Conservation (phyloP, 1,284 basidiomycete genomes). For the Agaricales sp. region DNA sequence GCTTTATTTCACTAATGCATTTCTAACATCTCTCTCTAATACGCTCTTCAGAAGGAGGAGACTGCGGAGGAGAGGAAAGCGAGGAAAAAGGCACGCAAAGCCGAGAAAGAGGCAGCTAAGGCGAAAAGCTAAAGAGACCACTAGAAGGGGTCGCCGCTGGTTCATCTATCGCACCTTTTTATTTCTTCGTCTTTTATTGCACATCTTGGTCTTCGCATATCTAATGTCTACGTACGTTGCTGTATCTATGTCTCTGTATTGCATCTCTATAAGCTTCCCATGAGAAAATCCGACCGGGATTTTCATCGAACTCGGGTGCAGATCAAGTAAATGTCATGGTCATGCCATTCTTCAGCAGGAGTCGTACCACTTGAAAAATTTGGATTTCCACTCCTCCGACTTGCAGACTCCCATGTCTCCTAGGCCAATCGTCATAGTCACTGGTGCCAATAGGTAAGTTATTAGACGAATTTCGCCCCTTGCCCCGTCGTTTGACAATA, state of each 20-base stretch:
- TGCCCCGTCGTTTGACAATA: constrained; percentile 4
- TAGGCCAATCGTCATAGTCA: constrained; percentile 25
- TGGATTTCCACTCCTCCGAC: no score
- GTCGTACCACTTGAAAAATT: no score
- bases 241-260: constrained; percentile 1
- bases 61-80: constrained; percentile 69
- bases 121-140: neutral
- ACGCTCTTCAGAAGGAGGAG: constrained; percentile 32
- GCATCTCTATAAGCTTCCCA: constrained; percentile 5
- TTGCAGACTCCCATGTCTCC: constrained; percentile 11
- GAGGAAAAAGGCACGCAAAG: constrained; percentile 60
- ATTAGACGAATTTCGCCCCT: neutral
- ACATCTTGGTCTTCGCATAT: constrained; percentile 1
- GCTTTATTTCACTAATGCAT: constrained; percentile 12
- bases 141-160: no score
- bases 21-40: constrained; percentile 7
- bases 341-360: no score
- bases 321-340: no score
- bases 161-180: neutral
- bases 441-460: constrained; percentile 43
- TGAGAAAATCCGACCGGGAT: neutral
- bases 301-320: neutral
- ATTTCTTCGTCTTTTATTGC: neutral
- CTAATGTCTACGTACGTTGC: constrained; percentile 8
- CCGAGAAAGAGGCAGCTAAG: constrained; percentile 52